Base-by-base conservation (phyloP, 768 basidiomycete species). In the Panus rudis region DNA sequence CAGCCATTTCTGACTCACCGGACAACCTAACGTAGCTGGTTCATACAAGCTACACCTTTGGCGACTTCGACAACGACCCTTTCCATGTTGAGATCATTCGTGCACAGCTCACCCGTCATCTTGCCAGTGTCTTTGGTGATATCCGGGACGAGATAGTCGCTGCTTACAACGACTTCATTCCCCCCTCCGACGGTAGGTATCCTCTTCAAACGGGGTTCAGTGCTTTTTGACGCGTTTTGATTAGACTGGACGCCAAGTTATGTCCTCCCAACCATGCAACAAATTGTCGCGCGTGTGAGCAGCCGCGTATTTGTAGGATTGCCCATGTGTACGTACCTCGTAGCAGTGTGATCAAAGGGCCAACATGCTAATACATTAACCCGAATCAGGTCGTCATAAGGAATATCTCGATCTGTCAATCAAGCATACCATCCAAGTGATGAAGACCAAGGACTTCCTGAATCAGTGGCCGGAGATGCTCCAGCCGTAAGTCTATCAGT, bases 301-400 rank as follows among this genome's bases (percentile, higher is more conserved):
- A 75, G 71, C 47, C 65, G 77, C n/a, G 37, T 66, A 0, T 72
- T 78, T 41, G 69, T 78, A 4, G 78, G 76, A 0, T 54, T 66
- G 23, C 72, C 74, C 2, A 63, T 74, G 62, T 55, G 62, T 43
- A 67, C 67, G 46, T 49, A 37, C 23, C 34, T 26, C 11, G 25
- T 8, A 12, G 17, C 23, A 24, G 23, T 17, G 33, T 58, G 10
- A 23, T 58, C 12, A 49, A 47, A 8, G 48, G 27, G 1, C n/a
- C 54, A 2, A n/a, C 27, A 4, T 31, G 17, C 39, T 30, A 6
- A 45, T 39, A 0, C 56, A 35, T 4, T 34, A 47, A 21, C 45
- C 47, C 19, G 38, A 50, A 20, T 43, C 17, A 74, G 72, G 72
- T 44, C 64, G 67, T 6, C 43, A 72, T 39, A 49, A 56, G 7